phyloP scores from a whole-genome alignment of 768 basidiomycete genomes.

The Pleurotus sapidus region DNA sequence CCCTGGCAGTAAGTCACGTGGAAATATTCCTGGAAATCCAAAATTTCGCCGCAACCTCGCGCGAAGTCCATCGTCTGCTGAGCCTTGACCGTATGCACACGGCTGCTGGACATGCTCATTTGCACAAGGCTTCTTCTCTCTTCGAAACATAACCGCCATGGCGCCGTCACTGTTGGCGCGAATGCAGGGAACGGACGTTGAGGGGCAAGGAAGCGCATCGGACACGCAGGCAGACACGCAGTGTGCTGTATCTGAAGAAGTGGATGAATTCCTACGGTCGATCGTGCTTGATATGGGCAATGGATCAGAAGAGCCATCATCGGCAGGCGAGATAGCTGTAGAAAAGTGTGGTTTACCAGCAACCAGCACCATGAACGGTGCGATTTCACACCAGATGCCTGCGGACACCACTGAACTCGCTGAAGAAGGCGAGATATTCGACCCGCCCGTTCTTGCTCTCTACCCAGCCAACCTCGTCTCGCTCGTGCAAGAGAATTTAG shows the following conservation, averaged over 20 bases:
- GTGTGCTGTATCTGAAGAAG: slow-evolving; percentile 1
- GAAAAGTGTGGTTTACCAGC: background rate
- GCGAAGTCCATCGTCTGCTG: too few relatives aligned
- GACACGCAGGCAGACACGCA: background rate
- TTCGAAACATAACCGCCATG: background rate
- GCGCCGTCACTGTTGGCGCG: background rate
- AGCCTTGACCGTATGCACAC: background rate
- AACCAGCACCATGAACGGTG: background rate
- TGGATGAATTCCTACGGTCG: background rate
- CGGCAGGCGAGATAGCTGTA: background rate
- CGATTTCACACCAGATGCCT: background rate
- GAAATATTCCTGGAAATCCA: too few relatives aligned
- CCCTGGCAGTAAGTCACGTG: too few relatives aligned
- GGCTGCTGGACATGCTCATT: background rate
- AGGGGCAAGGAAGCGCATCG: background rate
- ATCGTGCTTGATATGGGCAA: background rate
- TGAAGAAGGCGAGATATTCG: background rate
- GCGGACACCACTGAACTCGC: background rate
- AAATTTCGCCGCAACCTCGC: too few relatives aligned
- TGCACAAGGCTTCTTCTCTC: background rate
- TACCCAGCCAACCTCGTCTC: background rate
- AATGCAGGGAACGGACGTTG: background rate
- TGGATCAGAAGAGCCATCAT: background rate
- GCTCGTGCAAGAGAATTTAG: background rate
- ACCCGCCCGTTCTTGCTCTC: background rate